Base-by-base conservation (phyloP, 2,329 filamentous ascomycete genomes). In the Stachybotrys echinatus region DNA sequence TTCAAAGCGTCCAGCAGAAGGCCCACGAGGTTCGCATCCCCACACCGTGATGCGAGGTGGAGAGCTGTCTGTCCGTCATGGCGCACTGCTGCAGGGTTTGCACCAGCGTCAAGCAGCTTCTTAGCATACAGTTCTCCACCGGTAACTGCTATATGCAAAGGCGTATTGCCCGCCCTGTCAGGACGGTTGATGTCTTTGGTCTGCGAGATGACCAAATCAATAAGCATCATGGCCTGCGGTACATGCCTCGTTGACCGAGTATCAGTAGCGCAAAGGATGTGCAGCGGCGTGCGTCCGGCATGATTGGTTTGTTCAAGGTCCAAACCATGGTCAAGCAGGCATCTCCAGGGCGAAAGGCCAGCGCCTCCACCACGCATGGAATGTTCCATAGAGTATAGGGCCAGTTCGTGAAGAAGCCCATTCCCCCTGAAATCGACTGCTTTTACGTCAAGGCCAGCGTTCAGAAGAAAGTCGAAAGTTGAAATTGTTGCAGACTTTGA, bases 11-110 rank as follows among this genome's bases (percentile, higher is more conserved):
- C 52, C 2, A 67, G 22, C 1, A 69, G 31, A 4, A 68, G 14
- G 0, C 65, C 67, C 1, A 73, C 53, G 2, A 62, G 58, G 20
- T 73, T 72, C 40, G 54, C 55, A 37, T 67, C 53, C 21, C 66
- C 54, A 4, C 55, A 52, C 12, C 63, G 61, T 4, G 67, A 60
- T 2, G 71, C 69, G 18, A 76, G 48, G 44, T 76, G 73, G 4
- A 77, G 59, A 5, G 66, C 57, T 4, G 64, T 73, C 42, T 67
- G 55, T 0, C 66, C 66, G 6, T 71, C 62, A 4, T 60, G 12
- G 0, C 69, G 72, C 1, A 45, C 21, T 2, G 56, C 51, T 1
- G 46, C 52, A 1, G 66, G 56, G 58, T 74, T 59, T 0, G 70
- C 70, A 4, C 72, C 69, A 4, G 61, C 61, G 4, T 61, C 58